phyloP scores from a whole-genome alignment of 805 yeast genomes.

The Saccharomycopsis sp. region DNA sequence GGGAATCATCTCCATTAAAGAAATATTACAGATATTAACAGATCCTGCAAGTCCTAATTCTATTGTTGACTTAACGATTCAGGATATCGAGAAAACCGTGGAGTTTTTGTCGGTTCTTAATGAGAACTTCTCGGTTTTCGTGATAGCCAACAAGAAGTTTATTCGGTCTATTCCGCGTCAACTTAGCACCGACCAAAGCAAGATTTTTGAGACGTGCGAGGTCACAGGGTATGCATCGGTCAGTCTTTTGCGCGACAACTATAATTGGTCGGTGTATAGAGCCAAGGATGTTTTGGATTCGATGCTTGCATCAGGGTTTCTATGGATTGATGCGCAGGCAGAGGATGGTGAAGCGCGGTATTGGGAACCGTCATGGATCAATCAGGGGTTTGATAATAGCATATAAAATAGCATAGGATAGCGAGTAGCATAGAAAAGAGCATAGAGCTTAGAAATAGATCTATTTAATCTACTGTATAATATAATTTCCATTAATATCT shows the following conservation, averaged over 20 bases:
- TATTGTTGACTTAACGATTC: conserved; percentile 31
- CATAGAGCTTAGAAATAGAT: too few species aligned
- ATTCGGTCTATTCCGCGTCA: conserved; percentile 59
- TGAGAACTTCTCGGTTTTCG: conserved; percentile 54
- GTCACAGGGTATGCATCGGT: conserved; percentile 69
- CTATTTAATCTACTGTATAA: too few species aligned
- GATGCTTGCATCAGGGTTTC: conserved; percentile 72
- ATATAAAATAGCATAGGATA: too few species aligned
- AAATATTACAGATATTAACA: conserved; percentile 35
- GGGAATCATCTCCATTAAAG: conserved; percentile 64
- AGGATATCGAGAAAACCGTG: conserved; percentile 54
- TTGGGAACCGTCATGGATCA: conserved; percentile 77
- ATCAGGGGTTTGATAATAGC: conserved; percentile 10
- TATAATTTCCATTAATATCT: too few species aligned
- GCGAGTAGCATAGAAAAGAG: too few species aligned
- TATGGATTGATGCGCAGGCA: conserved; percentile 61
- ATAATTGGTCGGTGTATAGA: conserved; percentile 63
- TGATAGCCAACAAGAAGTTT: conserved; percentile 33
- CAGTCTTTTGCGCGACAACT: conserved; percentile 61
- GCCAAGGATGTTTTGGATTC: conserved; percentile 62
- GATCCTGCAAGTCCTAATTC: conserved; percentile 23
- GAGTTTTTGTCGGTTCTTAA: conserved; percentile 52
- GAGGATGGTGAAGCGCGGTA: conserved; percentile 38
- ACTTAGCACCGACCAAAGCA: conserved; percentile 60
- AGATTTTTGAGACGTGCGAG: conserved; percentile 68